These are phyloP conservation scores for Mrakia gelida DNA, from an alignment of 768 basidiomycete species.

Conservation along the genomic window DNA sequence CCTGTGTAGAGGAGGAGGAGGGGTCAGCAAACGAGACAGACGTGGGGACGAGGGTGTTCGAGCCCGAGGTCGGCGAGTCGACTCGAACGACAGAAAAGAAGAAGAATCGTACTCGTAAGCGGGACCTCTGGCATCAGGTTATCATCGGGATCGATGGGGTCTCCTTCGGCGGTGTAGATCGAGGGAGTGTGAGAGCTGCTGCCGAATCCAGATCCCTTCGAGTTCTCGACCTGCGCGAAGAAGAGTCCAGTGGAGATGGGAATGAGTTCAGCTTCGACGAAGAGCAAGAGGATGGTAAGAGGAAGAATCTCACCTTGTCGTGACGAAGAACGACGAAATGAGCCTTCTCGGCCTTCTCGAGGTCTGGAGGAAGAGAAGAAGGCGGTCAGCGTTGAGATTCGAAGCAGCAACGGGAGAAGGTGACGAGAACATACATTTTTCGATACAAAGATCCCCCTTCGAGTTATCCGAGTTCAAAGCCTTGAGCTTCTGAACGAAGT, in stretches of 20 bases:
- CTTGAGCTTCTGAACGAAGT: conserved; percentile 82
- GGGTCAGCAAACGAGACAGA: too few relatives aligned
- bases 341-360: conserved; percentile 84
- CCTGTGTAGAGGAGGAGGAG: neutral
- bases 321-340: conserved; percentile 87
- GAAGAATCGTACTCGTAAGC: neutral
- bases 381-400: neutral
- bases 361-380: conserved; percentile 38
- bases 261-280: neutral
- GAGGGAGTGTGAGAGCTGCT: conserved; percentile 8
- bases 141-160: conserved; percentile 18
- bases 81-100: too few relatives aligned
- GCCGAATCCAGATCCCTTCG: conserved; percentile 27
- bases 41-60: too few relatives aligned
- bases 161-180: conserved; percentile 30
- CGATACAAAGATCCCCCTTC: conserved; percentile 84
- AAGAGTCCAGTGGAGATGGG: neutral
- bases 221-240: conserved; percentile 20
- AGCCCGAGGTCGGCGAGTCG: too few relatives aligned
- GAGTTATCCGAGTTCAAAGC: conserved; percentile 76
- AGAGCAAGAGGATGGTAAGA: neutral
- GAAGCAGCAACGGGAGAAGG: neutral
- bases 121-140: conserved; percentile 33
- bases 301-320: conserved; percentile 65
- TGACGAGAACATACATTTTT: conserved; percentile 53